Conservation (phyloP, 257 asterid genomes). For the Eucommia ulmoides region DNA sequence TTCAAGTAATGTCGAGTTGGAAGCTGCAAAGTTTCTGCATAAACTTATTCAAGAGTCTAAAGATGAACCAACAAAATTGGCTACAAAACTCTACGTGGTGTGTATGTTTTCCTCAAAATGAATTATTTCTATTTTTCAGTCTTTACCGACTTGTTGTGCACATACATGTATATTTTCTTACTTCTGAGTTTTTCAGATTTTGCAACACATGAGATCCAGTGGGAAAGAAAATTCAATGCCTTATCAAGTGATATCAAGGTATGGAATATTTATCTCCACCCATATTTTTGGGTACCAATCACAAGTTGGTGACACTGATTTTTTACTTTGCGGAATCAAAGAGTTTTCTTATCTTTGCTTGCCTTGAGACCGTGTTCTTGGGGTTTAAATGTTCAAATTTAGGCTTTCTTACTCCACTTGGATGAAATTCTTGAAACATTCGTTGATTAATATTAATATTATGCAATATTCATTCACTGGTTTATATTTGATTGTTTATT, state of each 20-base stretch:
- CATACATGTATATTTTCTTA: too few relatives aligned
- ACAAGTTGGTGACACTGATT: too few relatives aligned
- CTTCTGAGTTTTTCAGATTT: constrained; percentile 53
- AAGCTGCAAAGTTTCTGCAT: constrained; percentile 96
- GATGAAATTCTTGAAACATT: too few relatives aligned
- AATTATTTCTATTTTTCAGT: too few relatives aligned
- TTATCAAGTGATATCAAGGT: constrained; percentile 96
- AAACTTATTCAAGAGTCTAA: constrained; percentile 95
- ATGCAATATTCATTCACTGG: background rate
- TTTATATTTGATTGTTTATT: background rate
- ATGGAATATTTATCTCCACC: constrained; percentile 10
- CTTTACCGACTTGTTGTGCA: too few relatives aligned
- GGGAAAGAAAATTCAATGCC: constrained; percentile 99
- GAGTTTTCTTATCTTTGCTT: too few relatives aligned
- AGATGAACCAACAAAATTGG: constrained; percentile 95
- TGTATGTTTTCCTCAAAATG: constrained; percentile 9
- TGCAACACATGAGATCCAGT: constrained; percentile 97
- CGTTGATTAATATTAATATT: too few relatives aligned
- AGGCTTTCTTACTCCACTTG: too few relatives aligned
- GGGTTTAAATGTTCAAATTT: too few relatives aligned
- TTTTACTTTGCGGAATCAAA: too few relatives aligned
- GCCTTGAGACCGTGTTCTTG: too few relatives aligned
- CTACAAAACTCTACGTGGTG: constrained; percentile 96
- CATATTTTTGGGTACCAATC: background rate
- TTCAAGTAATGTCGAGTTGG: constrained; percentile 88